These are phyloP conservation scores for Gnaphalium uliginosum DNA, from an alignment of 129 eudicot species.

Conservation along the genomic window DNA sequence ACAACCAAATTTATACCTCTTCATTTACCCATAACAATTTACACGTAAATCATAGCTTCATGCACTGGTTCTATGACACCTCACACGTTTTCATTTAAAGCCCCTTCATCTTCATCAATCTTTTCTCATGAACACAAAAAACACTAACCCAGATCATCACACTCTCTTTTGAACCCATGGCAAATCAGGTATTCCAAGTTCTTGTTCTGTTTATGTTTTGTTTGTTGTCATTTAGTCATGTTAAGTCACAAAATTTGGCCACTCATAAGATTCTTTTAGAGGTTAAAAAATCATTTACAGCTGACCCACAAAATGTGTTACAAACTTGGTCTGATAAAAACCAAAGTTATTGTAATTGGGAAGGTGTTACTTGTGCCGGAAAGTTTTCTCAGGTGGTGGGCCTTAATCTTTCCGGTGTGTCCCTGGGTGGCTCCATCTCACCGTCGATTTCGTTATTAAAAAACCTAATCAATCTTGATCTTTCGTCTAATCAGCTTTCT, in stretches of 20 bases:
- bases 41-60: constrained; percentile 31
- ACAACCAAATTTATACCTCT: constrained; percentile 26
- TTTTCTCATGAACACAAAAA: not conserved
- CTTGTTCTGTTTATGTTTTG: constrained; percentile 20
- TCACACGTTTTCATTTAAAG: not conserved
- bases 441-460: constrained; percentile 59
- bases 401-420: constrained; percentile 60
- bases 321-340: constrained; percentile 57
- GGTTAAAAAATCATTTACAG: constrained; percentile 53
- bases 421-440: constrained; percentile 68
- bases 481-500: constrained; percentile 63
- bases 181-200: constrained; percentile 15
- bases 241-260: constrained; percentile 20
- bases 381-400: constrained; percentile 41
- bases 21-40: constrained; percentile 39
- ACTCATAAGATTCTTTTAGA: constrained; percentile 46
- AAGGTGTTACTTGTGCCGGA: constrained; percentile 56
- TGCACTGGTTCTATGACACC: constrained; percentile 27
- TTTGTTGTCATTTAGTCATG: constrained; percentile 13
- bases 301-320: constrained; percentile 62
- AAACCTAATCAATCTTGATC: constrained; percentile 79
- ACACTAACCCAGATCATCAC: not conserved
- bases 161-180: constrained; percentile 28
- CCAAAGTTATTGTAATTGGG: constrained; percentile 69
- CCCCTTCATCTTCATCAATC: not conserved